phyloP scores from a whole-genome alignment of 176 grass and related monocot species.

The Chloris gayana region DNA sequence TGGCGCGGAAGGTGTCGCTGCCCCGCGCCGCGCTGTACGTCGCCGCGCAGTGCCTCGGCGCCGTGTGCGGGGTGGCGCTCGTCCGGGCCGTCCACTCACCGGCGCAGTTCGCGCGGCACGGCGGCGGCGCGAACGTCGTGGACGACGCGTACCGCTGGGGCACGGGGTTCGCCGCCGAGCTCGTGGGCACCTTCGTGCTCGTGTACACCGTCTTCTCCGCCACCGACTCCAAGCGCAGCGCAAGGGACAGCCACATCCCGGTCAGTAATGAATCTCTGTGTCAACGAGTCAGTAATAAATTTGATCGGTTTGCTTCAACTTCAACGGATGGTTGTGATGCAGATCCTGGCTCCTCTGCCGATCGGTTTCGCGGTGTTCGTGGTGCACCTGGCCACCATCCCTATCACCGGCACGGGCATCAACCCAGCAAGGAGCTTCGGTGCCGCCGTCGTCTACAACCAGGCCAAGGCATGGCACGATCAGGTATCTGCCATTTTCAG shows the following conservation, averaged over 20 bases:
- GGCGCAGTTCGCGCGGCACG: conserved; percentile 9
- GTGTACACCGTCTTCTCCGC: conserved; percentile 62
- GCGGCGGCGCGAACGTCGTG: conserved; percentile 43
- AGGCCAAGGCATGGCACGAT: conserved; percentile 28
- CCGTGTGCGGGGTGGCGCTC: conserved; percentile 52
- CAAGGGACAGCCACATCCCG: conserved; percentile 53
- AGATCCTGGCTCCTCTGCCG: conserved; percentile 32
- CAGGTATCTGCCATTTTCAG: background rate
- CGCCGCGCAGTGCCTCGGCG: conserved; percentile 50
- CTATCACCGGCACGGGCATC: conserved; percentile 38
- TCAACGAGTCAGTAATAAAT: background rate
- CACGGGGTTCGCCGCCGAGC: conserved; percentile 45
- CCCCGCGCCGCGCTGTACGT: conserved; percentile 41
- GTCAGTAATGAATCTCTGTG: no score
- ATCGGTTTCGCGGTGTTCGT: conserved; percentile 45
- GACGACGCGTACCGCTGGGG: conserved; percentile 30
- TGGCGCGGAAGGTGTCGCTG: conserved; percentile 51
- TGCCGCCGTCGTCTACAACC: conserved; percentile 39
- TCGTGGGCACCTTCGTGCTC: conserved; percentile 53
- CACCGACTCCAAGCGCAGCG: conserved; percentile 54
- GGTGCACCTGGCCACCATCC: conserved; percentile 42
- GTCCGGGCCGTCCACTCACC: conserved; percentile 40
- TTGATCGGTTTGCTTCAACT: background rate
- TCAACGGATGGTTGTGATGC: background rate
- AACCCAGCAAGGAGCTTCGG: conserved; percentile 48